Conservation (phyloP, 495 filamentous ascomycete species). For the Xylaria cubensis region DNA sequence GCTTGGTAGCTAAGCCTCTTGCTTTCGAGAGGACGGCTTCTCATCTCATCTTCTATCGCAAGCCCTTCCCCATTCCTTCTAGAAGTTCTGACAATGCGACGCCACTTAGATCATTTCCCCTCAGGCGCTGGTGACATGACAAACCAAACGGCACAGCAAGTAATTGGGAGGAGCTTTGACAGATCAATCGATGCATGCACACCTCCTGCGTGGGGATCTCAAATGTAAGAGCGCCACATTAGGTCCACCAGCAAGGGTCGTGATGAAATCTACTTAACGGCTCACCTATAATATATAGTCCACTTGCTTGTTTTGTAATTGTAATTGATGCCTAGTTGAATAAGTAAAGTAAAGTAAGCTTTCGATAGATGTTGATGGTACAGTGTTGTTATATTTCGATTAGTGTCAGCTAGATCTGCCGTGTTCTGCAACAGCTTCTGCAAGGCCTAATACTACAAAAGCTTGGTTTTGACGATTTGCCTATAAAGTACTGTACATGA, state of each 20-base stretch:
- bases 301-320: not conserved
- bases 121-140: not conserved
- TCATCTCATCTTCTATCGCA: not conserved
- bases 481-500: constrained; percentile 3
- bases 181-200: constrained; percentile 6
- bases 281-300: not conserved
- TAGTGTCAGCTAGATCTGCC: not conserved
- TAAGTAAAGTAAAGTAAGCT: not conserved
- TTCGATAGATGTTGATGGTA: not conserved
- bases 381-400: not conserved
- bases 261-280: not conserved
- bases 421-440: not conserved
- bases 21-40: not conserved
- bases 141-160: not conserved
- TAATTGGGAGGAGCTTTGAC: not conserved
- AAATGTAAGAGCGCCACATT: constrained; percentile 7
- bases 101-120: constrained; percentile 23
- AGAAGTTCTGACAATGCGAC: constrained; percentile 17
- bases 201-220: constrained; percentile 5
- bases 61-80: constrained; percentile 25
- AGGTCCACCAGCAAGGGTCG: not conserved
- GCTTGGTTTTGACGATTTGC: constrained; percentile 5
- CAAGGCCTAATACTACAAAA: constrained; percentile 1
- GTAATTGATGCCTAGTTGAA: not conserved
- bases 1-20: constrained; percentile 26